These are phyloP conservation scores for Sclerotinia glacialis DNA, from an alignment of 2,329 filamentous ascomycete species.

Conservation along the genomic window DNA sequence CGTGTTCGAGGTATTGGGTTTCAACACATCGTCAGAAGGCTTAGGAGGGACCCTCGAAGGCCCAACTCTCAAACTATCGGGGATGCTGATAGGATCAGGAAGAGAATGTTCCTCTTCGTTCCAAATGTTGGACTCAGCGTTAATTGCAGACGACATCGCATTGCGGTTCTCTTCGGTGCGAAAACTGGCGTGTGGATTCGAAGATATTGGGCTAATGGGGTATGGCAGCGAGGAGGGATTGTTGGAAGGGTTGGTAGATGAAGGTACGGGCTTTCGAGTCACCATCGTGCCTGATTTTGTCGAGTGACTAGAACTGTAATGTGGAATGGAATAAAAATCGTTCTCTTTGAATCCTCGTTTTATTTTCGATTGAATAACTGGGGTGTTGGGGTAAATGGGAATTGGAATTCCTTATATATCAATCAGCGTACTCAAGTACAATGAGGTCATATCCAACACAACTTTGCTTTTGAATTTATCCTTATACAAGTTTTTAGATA, in stretches of 20 bases:
- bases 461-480: not conserved
- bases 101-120: slow-evolving; percentile 22
- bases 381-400: not conserved
- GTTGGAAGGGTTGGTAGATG: slow-evolving; percentile 21
- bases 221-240: slow-evolving; percentile 30
- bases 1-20: slow-evolving; percentile 27
- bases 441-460: slow-evolving; percentile 20
- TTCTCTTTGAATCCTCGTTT: not conserved
- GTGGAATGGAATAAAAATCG: not conserved
- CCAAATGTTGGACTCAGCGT: slow-evolving; percentile 33
- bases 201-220: slow-evolving; percentile 30
- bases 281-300: slow-evolving; percentile 30
- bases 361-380: not conserved
- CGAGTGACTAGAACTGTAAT: not conserved
- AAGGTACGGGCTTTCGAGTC: slow-evolving; percentile 36
- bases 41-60: slow-evolving; percentile 29
- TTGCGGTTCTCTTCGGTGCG: slow-evolving; percentile 26
- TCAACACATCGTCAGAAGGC: slow-evolving; percentile 31
- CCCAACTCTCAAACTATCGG: slow-evolving; percentile 35
- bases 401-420: not conserved
- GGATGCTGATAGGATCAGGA: slow-evolving; percentile 25
- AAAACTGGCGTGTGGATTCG: slow-evolving; percentile 23
- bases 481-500: not conserved
- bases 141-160: slow-evolving; percentile 24
- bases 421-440: not conserved